Conservation (phyloP, 495 filamentous ascomycete species). For the Diplogelasinospora grovesii region DNA sequence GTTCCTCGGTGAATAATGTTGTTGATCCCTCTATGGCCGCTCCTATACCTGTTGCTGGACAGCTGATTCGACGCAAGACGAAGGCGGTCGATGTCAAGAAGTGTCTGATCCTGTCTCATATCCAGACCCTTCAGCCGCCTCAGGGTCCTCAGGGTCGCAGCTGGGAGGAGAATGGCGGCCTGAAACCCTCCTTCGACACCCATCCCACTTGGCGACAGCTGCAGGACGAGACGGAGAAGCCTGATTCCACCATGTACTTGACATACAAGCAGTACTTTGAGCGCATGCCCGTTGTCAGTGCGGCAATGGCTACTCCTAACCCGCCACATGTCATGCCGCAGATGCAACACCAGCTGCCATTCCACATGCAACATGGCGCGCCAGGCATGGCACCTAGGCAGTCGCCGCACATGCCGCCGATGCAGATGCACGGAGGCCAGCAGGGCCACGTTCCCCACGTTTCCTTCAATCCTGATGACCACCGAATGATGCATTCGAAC, state of each 20-base stretch:
- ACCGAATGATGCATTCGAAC: slow-evolving; percentile 79
- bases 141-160: slow-evolving; percentile 59
- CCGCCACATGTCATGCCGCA: slow-evolving; percentile 48
- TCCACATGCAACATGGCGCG: slow-evolving; percentile 51
- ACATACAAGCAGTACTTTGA: slow-evolving; percentile 76
- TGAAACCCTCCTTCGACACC: slow-evolving; percentile 71
- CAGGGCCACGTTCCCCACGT: slow-evolving; percentile 54
- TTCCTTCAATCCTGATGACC: slow-evolving; percentile 66
- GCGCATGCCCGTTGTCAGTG: slow-evolving; percentile 42
- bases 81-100: slow-evolving; percentile 50
- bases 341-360: slow-evolving; percentile 71
- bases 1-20: slow-evolving; percentile 43
- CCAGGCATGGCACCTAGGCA: slow-evolving; percentile 44
- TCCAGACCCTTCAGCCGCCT: slow-evolving; percentile 71
- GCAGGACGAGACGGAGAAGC: slow-evolving; percentile 54
- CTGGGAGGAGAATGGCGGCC: slow-evolving; percentile 63
- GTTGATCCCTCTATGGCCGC: slow-evolving; percentile 36
- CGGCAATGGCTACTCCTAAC: slow-evolving; percentile 61
- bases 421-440: slow-evolving; percentile 57
- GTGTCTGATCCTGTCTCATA: slow-evolving; percentile 53
- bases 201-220: slow-evolving; percentile 68
- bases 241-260: slow-evolving; percentile 47
- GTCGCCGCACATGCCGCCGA: slow-evolving; percentile 58
- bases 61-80: slow-evolving; percentile 53
- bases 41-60: slow-evolving; percentile 49